These are phyloP conservation scores for Aristolochia fimbriata DNA, from an alignment of 164 flowering plant species.

Conservation along the genomic window DNA sequence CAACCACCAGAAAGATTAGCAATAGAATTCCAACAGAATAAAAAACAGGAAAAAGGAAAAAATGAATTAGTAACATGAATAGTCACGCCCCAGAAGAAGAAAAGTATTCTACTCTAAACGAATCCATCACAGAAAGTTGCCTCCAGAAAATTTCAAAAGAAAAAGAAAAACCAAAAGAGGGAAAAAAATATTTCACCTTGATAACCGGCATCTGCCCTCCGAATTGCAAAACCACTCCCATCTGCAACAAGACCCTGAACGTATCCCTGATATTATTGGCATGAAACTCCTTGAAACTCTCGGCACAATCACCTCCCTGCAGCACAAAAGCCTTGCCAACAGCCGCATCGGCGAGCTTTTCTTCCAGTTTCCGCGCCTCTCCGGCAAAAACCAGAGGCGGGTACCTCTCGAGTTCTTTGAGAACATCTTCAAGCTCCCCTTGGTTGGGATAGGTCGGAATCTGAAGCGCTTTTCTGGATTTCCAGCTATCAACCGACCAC, in stretches of 20 bases:
- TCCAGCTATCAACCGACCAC: conserved; percentile 25
- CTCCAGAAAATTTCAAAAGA: not conserved
- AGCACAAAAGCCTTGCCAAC: conserved; percentile 39
- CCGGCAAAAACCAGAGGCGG: conserved; percentile 46
- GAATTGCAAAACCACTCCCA: conserved; percentile 36
- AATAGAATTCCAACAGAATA: no score
- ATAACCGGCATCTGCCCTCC: conserved; percentile 38
- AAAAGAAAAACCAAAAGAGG: not conserved
- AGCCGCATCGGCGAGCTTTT: conserved; percentile 34
- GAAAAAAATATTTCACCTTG: not conserved
- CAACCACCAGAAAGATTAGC: no score
- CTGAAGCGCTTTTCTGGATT: conserved; percentile 18
- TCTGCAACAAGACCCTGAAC: conserved; percentile 37
- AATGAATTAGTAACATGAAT: no score
- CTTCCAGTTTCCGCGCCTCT: conserved; percentile 42
- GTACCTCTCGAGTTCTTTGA: conserved; percentile 20
- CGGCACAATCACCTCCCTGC: conserved; percentile 48
- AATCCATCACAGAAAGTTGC: not conserved
- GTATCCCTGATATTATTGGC: conserved; percentile 42
- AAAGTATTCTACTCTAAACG: not conserved
- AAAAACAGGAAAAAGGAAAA: no score
- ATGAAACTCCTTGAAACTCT: conserved; percentile 44
- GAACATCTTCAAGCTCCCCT: conserved; percentile 22
- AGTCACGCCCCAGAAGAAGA: no score
- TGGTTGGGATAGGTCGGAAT: conserved; percentile 20